Base-by-base conservation (phyloP, 371 early-diverging fungal species). In the Mortierella sp. region DNA sequence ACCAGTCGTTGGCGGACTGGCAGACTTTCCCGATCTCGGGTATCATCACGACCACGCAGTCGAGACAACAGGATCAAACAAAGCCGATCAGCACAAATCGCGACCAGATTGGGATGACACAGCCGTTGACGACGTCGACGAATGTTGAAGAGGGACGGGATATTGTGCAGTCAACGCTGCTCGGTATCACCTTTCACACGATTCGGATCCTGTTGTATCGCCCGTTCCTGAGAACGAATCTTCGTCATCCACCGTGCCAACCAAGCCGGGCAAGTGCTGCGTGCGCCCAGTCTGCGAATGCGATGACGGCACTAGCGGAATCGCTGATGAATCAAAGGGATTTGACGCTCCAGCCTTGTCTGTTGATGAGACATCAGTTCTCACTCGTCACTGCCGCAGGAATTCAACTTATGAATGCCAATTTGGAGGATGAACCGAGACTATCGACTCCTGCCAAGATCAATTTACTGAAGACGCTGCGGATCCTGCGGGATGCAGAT, bases 341-440 rank as follows among this genome's bases (percentile, higher is more conserved):
- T n/a, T 9, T 44, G 23, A 51, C 69, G 30, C 42, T 69, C 12
- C 69, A 68, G 54, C 76, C 68, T 1, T 69, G 69, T 27, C 23
- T 76, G 28, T 47, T 76, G 60, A 76, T 76, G 76, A 69, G 76
- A 2, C 76, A 76, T n/a, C 76, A 69, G 46, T 76, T 76, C 27
- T 37, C 61, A n/a, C 34, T 76, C 15, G 65, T 76, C 43, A 76
- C 76, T 4, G 76, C 76, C 1, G 76, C 76, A 11, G 76, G 76
- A 3, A 64, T 75, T 32, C 76, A 76, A 24, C 50, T 61, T 17
- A 76, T 60, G 76, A 76, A 76, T 24, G 57, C 60, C 37, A 76
- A 76, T 47, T 56, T 76, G 52, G 76, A 76, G 5, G 76, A 76
- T 9, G 76, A 76, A 39, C 76, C 76, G 6, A 59, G 76, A 37